Evolutionary conservation across 257 asterid species (phyloP).

Genomic region (Gentiana macrophylla): DNA sequence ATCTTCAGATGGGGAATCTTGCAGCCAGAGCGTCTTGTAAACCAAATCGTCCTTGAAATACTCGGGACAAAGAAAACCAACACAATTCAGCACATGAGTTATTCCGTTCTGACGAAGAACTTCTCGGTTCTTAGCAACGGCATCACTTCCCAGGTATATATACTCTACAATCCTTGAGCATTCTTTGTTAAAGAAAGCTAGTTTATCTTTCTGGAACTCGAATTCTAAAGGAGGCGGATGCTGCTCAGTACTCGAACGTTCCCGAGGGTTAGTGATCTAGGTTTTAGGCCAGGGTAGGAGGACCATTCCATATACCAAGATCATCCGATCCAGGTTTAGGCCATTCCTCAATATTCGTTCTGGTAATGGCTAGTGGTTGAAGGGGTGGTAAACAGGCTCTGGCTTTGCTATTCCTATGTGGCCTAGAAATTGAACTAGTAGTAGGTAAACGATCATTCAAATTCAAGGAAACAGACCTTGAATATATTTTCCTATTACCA

Average conservation of each 20-base stretch:
- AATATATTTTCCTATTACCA: constrained; percentile 37
- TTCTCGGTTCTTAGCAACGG: constrained; percentile 67
- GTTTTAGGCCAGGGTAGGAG: constrained; percentile 59
- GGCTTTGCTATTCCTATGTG: constrained; percentile 81
- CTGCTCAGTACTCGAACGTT: constrained; percentile 23
- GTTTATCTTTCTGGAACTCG: constrained; percentile 56
- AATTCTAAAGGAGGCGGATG: constrained; percentile 36
- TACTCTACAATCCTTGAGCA: constrained; percentile 79
- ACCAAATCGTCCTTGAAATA: constrained; percentile 71
- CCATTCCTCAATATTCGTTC: constrained; percentile 71
- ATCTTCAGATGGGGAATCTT: constrained; percentile 87
- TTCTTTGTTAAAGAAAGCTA: constrained; percentile 81
- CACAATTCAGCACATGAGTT: constrained; percentile 96
- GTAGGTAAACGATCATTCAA: constrained; percentile 68
- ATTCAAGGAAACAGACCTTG: constrained; percentile 73
- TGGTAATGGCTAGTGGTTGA: constrained; percentile 69
- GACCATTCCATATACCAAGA: constrained; percentile 71
- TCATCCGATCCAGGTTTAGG: constrained; percentile 90
- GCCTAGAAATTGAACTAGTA: constrained; percentile 22
- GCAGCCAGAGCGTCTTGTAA: constrained; percentile 91
- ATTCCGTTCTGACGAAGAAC: constrained; percentile 54
- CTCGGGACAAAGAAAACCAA: constrained; percentile 72
- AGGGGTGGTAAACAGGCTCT: constrained; percentile 92
- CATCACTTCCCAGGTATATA: constrained; percentile 73
- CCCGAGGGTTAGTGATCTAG: constrained; percentile 39